phyloP scores from a whole-genome alignment of 2,329 filamentous ascomycete species.

The Epichloe coenophiala region DNA sequence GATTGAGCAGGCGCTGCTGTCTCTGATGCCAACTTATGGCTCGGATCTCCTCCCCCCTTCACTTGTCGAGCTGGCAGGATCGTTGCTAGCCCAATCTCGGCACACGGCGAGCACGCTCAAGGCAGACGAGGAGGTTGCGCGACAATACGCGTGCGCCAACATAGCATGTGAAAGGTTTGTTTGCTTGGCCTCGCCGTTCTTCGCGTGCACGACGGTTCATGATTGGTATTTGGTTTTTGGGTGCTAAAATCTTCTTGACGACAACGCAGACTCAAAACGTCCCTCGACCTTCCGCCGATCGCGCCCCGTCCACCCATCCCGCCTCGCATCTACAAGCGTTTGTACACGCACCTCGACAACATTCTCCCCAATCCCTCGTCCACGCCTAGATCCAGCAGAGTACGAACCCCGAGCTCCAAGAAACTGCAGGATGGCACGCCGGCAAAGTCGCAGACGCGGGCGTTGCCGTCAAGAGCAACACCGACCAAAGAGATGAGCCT shows the following conservation, averaged over 20 bases:
- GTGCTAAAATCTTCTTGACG: background rate
- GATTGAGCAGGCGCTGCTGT: constrained; percentile 59
- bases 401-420: constrained; percentile 21
- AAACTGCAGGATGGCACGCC: constrained; percentile 15
- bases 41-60: constrained; percentile 48
- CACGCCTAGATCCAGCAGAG: constrained; percentile 17
- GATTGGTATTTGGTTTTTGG: constrained; percentile 7
- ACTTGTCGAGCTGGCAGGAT: constrained; percentile 58
- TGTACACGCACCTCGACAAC: constrained; percentile 68
- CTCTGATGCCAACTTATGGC: constrained; percentile 59
- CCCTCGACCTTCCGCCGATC: constrained; percentile 63
- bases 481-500: constrained; percentile 33
- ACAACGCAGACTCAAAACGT: constrained; percentile 51
- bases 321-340: constrained; percentile 68
- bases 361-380: constrained; percentile 40
- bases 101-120: constrained; percentile 66
- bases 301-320: constrained; percentile 64
- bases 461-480: constrained; percentile 27
- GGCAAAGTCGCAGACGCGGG: constrained; percentile 15
- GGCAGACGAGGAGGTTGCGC: constrained; percentile 75
- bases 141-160: constrained; percentile 72
- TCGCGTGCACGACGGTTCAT: constrained; percentile 4
- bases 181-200: background rate
- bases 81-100: constrained; percentile 68
- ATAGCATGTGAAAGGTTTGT: constrained; percentile 72